Evolutionary conservation across 257 asterid genomes (phyloP).

Genomic region (Scutellaria galericulata): DNA sequence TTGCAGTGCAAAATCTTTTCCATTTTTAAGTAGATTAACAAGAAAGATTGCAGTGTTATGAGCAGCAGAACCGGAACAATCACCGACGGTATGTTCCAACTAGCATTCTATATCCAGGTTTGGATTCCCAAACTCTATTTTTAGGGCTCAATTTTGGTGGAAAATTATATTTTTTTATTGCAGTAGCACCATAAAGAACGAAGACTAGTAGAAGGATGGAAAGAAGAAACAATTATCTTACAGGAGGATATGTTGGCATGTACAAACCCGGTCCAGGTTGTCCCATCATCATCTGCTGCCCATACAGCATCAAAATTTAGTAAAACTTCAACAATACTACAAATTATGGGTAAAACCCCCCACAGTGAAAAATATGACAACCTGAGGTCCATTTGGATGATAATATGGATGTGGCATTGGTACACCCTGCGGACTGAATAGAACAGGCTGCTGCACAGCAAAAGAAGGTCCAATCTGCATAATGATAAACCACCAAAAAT

Average conservation of each 20-base stretch:
- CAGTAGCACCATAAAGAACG: neutral
- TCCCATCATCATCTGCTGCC: slow-evolving; percentile 90
- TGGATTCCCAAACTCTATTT: no score
- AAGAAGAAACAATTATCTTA: slow-evolving; percentile 49
- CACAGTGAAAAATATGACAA: slow-evolving; percentile 35
- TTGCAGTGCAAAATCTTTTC: neutral
- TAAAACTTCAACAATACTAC: slow-evolving; percentile 17
- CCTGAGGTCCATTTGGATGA: slow-evolving; percentile 95
- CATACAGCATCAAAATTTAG: slow-evolving; percentile 54
- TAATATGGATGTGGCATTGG: slow-evolving; percentile 71
- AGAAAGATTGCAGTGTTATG: no score
- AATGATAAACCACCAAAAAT: slow-evolving; percentile 22
- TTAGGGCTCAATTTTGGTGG: no score
- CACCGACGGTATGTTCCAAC: no score
- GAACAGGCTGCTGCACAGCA: slow-evolving; percentile 70
- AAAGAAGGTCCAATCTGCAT: slow-evolving; percentile 73
- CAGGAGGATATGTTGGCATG: slow-evolving; percentile 82
- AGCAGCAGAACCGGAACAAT: no score
- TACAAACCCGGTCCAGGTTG: slow-evolving; percentile 81
- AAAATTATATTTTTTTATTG: neutral
- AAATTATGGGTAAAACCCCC: slow-evolving; percentile 19
- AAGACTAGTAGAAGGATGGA: slow-evolving; percentile 8
- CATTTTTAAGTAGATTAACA: slow-evolving; percentile 8
- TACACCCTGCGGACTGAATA: slow-evolving; percentile 72
- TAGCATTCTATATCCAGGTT: no score